Conservation (phyloP, 768 basidiomycete species). For the Suillus hirtellus region DNA sequence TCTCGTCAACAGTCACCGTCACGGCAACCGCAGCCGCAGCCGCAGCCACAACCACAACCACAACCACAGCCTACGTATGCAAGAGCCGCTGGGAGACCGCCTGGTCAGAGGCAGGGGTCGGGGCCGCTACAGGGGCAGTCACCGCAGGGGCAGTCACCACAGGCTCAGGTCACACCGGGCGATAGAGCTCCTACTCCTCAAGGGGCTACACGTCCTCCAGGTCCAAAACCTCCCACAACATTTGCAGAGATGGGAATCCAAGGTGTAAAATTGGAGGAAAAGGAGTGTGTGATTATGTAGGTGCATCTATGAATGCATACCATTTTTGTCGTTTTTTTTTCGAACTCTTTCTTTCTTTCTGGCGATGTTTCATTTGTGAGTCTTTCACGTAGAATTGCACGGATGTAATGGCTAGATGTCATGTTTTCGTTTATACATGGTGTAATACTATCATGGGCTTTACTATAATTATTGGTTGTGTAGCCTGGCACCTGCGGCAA, state of each 20-base stretch:
- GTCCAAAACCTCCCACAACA: constrained; percentile 57
- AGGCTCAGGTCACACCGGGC: constrained; percentile 6
- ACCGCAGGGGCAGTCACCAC: constrained; percentile 14
- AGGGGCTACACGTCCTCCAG: constrained; percentile 7
- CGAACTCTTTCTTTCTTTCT: background rate
- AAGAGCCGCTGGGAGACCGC: constrained; percentile 32
- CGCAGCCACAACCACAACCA: background rate
- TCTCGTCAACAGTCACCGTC: constrained; percentile 22
- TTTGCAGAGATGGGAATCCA: constrained; percentile 95
- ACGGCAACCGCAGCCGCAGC: constrained; percentile 2
- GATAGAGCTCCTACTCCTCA: constrained; percentile 11
- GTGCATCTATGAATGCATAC: background rate
- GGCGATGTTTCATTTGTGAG: background rate
- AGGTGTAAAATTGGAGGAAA: constrained; percentile 72
- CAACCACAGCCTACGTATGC: constrained; percentile 19
- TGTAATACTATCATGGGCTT: background rate
- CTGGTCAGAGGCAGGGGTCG: constrained; percentile 27
- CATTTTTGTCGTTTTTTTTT: background rate
- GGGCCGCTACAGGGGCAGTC: constrained; percentile 16
- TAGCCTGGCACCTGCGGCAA: background rate
- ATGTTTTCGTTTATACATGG: background rate
- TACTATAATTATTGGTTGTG: background rate
- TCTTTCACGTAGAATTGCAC: background rate
- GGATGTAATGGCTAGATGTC: constrained; percentile 1
- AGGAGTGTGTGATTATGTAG: constrained; percentile 88